Evolutionary conservation across 2,329 filamentous ascomycete species (phyloP).

Genomic region (Magnaporthiopsis rhizophila): DNA sequence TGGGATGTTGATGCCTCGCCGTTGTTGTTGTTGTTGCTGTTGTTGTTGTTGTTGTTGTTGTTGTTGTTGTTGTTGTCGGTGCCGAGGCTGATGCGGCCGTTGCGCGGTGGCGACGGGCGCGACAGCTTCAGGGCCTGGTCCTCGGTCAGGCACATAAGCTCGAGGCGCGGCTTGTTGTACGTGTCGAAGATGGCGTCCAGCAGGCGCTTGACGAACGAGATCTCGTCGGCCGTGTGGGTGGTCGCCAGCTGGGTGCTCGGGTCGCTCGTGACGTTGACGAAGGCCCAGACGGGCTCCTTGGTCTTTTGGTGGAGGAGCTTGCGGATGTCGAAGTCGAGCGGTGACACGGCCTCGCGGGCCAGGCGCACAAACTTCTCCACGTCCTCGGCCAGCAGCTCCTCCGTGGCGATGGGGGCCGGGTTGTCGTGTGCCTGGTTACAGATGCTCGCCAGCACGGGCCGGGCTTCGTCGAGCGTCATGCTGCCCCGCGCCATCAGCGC

Average conservation of each 20-base stretch:
- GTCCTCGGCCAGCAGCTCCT: conserved; percentile 60
- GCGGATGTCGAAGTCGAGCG: conserved; percentile 83
- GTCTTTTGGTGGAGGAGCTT: conserved; percentile 60
- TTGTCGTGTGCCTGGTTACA: conserved; percentile 38
- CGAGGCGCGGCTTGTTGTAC: conserved; percentile 70
- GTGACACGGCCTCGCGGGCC: conserved; percentile 64
- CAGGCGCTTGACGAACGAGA: conserved; percentile 79
- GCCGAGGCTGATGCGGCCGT: conserved; percentile 20
- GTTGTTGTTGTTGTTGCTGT: conserved; percentile 16
- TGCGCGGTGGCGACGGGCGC: conserved; percentile 32
- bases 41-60: no score
- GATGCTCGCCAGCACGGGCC: conserved; percentile 69
- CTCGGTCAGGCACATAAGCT: conserved; percentile 73
- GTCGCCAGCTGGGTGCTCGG: conserved; percentile 81
- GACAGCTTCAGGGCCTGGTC: conserved; percentile 71
- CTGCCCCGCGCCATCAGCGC: conserved; percentile 72
- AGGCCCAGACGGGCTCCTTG: conserved; percentile 63
- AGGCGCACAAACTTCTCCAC: conserved; percentile 61
- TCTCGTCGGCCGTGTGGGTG: conserved; percentile 70
- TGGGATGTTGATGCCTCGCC: conserved; percentile 20
- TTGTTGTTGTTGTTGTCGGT: conserved; percentile 17
- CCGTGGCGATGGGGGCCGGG: conserved; percentile 30
- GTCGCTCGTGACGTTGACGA: conserved; percentile 86
- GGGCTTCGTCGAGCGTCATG: conserved; percentile 67
- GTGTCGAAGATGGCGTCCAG: conserved; percentile 89